Base-by-base conservation (phyloP, 75 land plant species). In the Picea sitchensis region DNA sequence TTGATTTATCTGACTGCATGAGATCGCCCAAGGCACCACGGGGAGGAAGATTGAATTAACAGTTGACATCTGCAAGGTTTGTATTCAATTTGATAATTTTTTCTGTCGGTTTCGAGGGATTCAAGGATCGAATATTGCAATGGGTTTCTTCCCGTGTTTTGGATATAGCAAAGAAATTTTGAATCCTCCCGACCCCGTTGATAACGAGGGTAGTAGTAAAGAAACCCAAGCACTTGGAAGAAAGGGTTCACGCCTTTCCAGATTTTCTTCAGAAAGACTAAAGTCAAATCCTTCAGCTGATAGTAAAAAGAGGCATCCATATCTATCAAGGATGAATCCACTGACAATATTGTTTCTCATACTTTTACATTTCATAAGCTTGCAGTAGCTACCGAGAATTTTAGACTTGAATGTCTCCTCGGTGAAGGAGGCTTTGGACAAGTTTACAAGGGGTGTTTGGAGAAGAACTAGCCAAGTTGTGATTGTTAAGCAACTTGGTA, bases 371-470 rank as follows among this genome's bases (percentile, higher is more conserved):
- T 86, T 41, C n/a, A 47, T 2, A 84, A 87, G 61, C 80, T 89
- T 12, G 84, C 79, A 1, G 80, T 75, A 5, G 89, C 91, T 23
- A 85, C 91, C 0, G 59, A 82, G 12, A 84, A 87, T 77, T 89
- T 89, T 20, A 82, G 83, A 80, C 30, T 79, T 58, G 85, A 87
- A 15, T 82, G 89, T 77, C 75, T 87, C 47, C 38, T 89, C 34
- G 91, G 91, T 30, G 87, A 89, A 63, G 91, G 91, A 69, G 91
- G 91, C 3, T 89, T 89, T 80, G 91, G 91, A 7, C 82, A 78
- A 87, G 86, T 89, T 20, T 87, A 82, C 69, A 87, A 80, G 65
- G 91, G 91, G 14, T 20, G 51, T 31, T 73, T 89, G 65, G 84
- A 77, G 64, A 38, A 38, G 3, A 1, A 38, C 41, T 38, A 3